phyloP scores from a whole-genome alignment of 768 basidiomycete species.

The Panaeolus papilionaceus region DNA sequence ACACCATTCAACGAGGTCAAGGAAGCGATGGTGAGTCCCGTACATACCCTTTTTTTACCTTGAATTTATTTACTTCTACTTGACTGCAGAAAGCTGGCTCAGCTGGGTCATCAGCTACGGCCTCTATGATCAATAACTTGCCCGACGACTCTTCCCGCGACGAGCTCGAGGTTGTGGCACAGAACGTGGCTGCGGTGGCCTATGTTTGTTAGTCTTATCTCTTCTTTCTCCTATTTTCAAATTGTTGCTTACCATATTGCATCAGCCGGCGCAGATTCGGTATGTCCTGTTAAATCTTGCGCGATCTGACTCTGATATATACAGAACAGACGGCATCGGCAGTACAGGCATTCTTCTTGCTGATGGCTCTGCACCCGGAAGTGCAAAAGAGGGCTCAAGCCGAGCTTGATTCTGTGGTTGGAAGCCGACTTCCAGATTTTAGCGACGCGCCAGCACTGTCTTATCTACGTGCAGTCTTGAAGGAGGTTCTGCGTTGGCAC shows the following conservation, averaged over 20 bases:
- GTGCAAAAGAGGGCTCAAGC: conserved; percentile 59
- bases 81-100: not conserved
- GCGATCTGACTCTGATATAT: not conserved
- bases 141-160: not conserved
- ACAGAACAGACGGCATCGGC: conserved; percentile 55
- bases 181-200: not conserved
- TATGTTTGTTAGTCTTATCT: conserved; percentile 16
- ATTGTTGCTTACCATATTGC: not conserved
- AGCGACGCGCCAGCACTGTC: conserved; percentile 61
- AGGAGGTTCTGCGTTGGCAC: conserved; percentile 4
- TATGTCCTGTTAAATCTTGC: not conserved
- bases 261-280: conserved; percentile 11
- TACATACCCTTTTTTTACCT: not conserved
- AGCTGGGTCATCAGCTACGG: not conserved
- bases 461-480: conserved; percentile 38
- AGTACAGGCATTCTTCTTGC: conserved; percentile 66
- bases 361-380: conserved; percentile 68
- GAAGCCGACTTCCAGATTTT: conserved; percentile 65
- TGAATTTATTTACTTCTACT: not conserved
- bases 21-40: conserved; percentile 34
- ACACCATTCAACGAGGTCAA: conserved; percentile 44
- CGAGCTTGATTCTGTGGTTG: conserved; percentile 66
- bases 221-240: conserved; percentile 16
- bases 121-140: not conserved
- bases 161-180: not conserved